phyloP scores from a whole-genome alignment of 495 filamentous ascomycete species.

The Podospora conica region DNA sequence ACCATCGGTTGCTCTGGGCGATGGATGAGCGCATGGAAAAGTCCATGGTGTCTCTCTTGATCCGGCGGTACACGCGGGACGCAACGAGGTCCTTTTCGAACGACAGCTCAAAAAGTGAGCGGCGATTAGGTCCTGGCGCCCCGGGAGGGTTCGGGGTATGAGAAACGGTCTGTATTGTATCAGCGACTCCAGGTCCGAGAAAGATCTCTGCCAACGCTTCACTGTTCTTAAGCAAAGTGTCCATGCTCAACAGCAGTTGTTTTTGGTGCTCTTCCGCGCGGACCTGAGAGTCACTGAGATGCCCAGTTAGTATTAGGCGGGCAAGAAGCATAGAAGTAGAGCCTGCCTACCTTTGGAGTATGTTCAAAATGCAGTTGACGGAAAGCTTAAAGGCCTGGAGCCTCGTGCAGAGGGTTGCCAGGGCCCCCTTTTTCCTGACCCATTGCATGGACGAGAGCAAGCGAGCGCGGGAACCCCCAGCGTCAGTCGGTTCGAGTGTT shows the following conservation, averaged over 20 bases:
- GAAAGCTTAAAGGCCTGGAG: background rate
- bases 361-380: background rate
- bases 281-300: background rate
- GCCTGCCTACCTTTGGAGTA: background rate
- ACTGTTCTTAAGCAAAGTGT: background rate
- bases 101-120: background rate
- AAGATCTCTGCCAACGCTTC: background rate
- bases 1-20: background rate
- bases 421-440: constrained; percentile 1
- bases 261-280: background rate
- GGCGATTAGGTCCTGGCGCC: background rate
- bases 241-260: background rate
- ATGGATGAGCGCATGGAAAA: background rate
- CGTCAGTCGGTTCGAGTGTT: background rate
- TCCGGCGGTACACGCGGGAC: constrained; percentile 3
- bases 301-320: background rate
- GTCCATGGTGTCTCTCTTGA: background rate
- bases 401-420: background rate
- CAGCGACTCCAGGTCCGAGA: background rate
- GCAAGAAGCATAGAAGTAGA: background rate
- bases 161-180: background rate
- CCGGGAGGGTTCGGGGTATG: background rate
- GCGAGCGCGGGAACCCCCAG: background rate
- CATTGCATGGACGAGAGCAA: constrained; percentile 3
- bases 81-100: background rate